A percentile compares a stretch with the other conserved stretches of the same genome.
phyloP scores from a whole-genome alignment of 176 grass and related monocot species.

The Pontederia crassipes region DNA sequence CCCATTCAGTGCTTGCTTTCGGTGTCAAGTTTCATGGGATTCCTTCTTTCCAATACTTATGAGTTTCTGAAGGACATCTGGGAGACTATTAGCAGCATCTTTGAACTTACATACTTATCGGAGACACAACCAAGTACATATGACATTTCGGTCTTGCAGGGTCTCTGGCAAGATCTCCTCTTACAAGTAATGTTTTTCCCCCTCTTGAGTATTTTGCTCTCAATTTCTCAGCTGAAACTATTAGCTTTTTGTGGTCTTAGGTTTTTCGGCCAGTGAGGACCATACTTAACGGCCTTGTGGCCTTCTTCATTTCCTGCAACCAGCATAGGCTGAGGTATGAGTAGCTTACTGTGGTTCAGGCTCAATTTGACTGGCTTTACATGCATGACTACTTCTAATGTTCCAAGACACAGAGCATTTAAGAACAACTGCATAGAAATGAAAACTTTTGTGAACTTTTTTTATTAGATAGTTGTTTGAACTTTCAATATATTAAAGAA shows the following conservation, averaged over 20 bases:
- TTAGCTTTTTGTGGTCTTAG: slow-evolving; percentile 8
- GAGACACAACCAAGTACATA: slow-evolving; percentile 43
- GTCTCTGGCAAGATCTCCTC: slow-evolving; percentile 84
- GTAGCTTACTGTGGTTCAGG: too few species aligned
- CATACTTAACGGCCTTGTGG: slow-evolving; percentile 55
- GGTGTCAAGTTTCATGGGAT: slow-evolving; percentile 27
- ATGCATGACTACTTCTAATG: too few species aligned
- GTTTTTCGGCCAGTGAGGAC: slow-evolving; percentile 64
- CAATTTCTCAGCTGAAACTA: neutral
- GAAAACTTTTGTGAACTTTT: too few species aligned
- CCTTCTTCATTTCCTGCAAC: slow-evolving; percentile 65
- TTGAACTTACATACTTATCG: slow-evolving; percentile 47
- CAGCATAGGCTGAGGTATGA: slow-evolving; percentile 66
- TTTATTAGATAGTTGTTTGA: too few species aligned
- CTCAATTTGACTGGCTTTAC: neutral
- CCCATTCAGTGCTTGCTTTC: slow-evolving; percentile 17
- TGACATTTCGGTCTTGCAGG: slow-evolving; percentile 46
- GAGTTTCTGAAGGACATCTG: slow-evolving; percentile 47
- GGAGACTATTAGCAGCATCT: slow-evolving; percentile 63
- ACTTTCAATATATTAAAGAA: too few species aligned
- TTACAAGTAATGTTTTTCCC: slow-evolving; percentile 35
- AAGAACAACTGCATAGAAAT: too few species aligned
- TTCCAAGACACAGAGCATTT: too few species aligned
- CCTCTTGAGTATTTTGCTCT: neutral
- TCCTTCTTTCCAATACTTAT: slow-evolving; percentile 34